Evolutionary conservation across 2,329 filamentous ascomycete species (phyloP), one percentile per base, ranked within the genome.

Genomic region (Trichoderma sp.): DNA sequence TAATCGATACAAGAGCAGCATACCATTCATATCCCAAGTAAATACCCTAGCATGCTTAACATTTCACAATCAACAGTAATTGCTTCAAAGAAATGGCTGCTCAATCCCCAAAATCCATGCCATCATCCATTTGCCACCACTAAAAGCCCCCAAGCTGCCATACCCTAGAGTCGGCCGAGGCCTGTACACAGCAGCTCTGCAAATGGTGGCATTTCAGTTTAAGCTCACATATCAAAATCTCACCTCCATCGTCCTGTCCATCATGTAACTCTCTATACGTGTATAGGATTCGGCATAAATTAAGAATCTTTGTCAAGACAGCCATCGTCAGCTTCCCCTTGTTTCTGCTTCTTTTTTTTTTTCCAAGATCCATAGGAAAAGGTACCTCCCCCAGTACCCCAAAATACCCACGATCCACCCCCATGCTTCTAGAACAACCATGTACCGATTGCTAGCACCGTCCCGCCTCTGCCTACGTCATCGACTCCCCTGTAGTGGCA

Each of bases 401-500:
- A 43, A 43, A 8, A n/a, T 43, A 43, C 39, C 39, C 39, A 8
- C 39, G 37, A 34, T n/a, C 30, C 2, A 10, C 21, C 6, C 10
- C 4, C 26, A 30, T 13, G 32, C 56, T 39, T 32, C 26, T 51
- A 51, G 13, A 51, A 30, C 18, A 43, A 21, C 18, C 61, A 65
- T 30, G 61, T 65, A 65, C 34, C 51, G 16, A 21, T 55, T 18
- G 24, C n/a, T 54, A 28, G 21, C 21, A 43, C 4, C 39, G 5
- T 43, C 39, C 51, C 51, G 46, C 21, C 46, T 49, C 21, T 24
- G 13, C 30, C 54, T 54, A 66, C 63, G 63, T 66, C 63, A 66
- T 66, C 63, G 39, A 10, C 43, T 56, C 21, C 34, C 34, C 21
- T 32, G 26, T 54, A 24, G 32, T 4, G 3, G 32, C 3, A 34